Base-by-base conservation (phyloP, 2,329 filamentous ascomycete species). In the Teratosphaeria viscida region DNA sequence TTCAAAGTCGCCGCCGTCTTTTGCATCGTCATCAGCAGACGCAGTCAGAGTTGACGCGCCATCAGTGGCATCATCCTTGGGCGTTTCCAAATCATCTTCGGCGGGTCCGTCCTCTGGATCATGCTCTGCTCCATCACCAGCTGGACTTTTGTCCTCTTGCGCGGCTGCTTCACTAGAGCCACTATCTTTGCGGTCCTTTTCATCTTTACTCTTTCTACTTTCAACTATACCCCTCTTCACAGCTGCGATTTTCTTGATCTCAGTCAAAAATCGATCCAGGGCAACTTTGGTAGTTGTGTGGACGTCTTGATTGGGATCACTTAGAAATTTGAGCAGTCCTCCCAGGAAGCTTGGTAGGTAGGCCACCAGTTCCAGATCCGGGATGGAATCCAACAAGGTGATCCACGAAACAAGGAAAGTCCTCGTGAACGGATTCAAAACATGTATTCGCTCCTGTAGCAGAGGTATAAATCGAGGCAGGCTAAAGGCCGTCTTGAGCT, bases 371-470 rank as follows among this genome's bases (percentile, higher is more conserved):
- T 99, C 95, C 52, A 99, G 79, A 70, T 99, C 95, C 0, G 94
- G 94, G 66, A 99, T 97, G 1, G 92, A 96, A 73, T 99, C 94
- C 23, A 99, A 81, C 16, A 99, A 76, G 3, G 88, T 95, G 60
- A 99, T 90, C 94, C 94, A 99, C 35, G 90, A 91, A 2, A 99
- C 94, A 14, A 99, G 81, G 68, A 99, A 99, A 14, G 90, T 95
- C 56, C 94, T 83, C 3, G 92, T 96, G 71, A 95, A 97, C 0
- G 95, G 92, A 68, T 95, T 96, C 61, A 95, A 83, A 32, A 96
- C 92, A 75, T 89, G 89, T 60, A 99, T 96, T 56, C 94, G 85
- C 71, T 99, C 92, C 73, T 95, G 90, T 23, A 99, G 82, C 14
- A 99, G 80, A 0, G 95, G 94, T 56, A 99, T 94, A 73, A 99